These are phyloP conservation scores for Spergularia azorica DNA, from an alignment of 179 eudicot species.

Conservation along the genomic window DNA sequence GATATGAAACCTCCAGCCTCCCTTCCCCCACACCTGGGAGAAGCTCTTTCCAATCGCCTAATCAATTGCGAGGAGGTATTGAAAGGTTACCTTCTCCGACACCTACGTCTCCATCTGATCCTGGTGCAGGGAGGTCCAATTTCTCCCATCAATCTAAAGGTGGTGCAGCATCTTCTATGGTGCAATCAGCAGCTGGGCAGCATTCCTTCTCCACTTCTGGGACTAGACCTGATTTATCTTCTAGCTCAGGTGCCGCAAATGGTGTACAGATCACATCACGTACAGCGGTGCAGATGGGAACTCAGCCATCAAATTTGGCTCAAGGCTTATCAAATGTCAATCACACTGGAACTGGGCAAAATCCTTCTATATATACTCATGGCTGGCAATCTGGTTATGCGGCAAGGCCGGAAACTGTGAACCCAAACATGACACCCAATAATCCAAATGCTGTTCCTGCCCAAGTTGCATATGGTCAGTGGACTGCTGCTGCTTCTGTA, in stretches of 20 bases:
- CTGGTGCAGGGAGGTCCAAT: constrained; percentile 28
- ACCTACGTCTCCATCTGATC: constrained; percentile 41
- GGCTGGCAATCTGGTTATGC: constrained; percentile 41
- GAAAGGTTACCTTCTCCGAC: constrained; percentile 51
- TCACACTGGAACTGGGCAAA: constrained; percentile 38
- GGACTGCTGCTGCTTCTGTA: constrained; percentile 42
- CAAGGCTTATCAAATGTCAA: constrained; percentile 24
- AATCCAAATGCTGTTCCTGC: constrained; percentile 34
- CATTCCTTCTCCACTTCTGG: constrained; percentile 12
- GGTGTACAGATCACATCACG: constrained; percentile 39
- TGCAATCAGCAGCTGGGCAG: constrained; percentile 34
- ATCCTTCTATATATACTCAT: constrained; percentile 41
- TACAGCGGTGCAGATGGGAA: constrained; percentile 28
- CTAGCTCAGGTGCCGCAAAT: constrained; percentile 27
- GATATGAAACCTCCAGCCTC: constrained; percentile 49
- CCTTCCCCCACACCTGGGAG: constrained; percentile 76
- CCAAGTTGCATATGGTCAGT: constrained; percentile 52
- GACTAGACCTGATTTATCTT: constrained; percentile 20
- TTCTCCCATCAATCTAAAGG: constrained; percentile 25
- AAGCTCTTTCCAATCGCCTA: constrained; percentile 33
- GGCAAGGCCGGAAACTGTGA: constrained; percentile 33
- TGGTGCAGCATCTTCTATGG: constrained; percentile 24
- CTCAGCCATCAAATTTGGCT: constrained; percentile 11
- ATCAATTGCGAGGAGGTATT: constrained; percentile 33
- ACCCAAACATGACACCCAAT: constrained; percentile 19